These are phyloP conservation scores for Mortierella sp. DNA, from an alignment of 371 early-diverging fungal genomes.

Conservation along the genomic window DNA sequence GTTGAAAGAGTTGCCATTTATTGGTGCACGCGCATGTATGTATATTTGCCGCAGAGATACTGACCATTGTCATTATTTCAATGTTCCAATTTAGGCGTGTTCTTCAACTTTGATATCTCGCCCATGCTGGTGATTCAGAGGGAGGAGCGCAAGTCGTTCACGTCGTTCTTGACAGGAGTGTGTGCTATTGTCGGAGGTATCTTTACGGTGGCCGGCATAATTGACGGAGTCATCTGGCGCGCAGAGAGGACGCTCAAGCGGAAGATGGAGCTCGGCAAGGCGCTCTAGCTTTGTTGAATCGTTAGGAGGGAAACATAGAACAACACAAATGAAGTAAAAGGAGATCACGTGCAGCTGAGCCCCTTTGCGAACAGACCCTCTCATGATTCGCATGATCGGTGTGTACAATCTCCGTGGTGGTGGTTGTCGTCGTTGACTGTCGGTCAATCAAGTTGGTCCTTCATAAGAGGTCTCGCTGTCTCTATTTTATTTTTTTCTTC, in stretches of 20 bases:
- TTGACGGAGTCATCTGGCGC: slow-evolving; percentile 92
- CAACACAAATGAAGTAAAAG: slow-evolving; percentile 3
- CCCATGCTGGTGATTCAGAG: slow-evolving; percentile 95
- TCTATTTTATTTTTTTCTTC: not conserved
- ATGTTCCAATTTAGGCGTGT: slow-evolving; percentile 74
- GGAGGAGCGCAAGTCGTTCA: slow-evolving; percentile 87
- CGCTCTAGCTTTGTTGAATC: slow-evolving; percentile 23
- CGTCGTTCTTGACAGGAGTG: slow-evolving; percentile 90
- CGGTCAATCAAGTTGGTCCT: not conserved
- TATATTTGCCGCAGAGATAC: not conserved
- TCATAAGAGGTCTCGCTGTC: not conserved
- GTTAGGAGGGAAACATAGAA: not conserved
- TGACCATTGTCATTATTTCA: not conserved
- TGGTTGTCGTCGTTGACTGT: not conserved
- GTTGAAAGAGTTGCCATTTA: not conserved
- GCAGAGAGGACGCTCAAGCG: slow-evolving; percentile 85
- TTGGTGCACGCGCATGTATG: not conserved
- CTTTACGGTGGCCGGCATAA: slow-evolving; percentile 93
- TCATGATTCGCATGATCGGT: not conserved
- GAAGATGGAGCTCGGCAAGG: slow-evolving; percentile 93
- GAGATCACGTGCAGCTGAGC: not conserved
- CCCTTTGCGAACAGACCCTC: not conserved
- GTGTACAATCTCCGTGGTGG: not conserved
- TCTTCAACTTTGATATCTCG: slow-evolving; percentile 96
- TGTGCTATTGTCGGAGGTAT: slow-evolving; percentile 97